Evolutionary conservation across 2,329 filamentous ascomycete genomes (phyloP).

Genomic region (Ophiocordyceps camponoti-leonardi): DNA sequence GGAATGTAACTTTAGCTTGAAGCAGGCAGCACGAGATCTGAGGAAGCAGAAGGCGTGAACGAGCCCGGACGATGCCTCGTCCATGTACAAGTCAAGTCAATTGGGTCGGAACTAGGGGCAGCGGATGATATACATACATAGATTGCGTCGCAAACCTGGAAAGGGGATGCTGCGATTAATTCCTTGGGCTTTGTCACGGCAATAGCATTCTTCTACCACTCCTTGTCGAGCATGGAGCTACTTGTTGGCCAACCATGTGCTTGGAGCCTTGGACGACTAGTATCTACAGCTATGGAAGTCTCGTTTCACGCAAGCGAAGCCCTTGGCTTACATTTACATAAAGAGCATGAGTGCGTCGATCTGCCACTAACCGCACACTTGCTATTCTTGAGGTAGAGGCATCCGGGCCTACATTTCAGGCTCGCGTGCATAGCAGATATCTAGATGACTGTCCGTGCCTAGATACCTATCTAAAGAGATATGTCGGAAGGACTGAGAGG

Average conservation of each 20-base stretch:
- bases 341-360: no score
- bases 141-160: slow-evolving; percentile 2
- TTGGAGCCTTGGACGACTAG: no score
- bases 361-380: no score
- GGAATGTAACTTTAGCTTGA: slow-evolving; percentile 78
- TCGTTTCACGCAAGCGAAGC: no score
- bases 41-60: slow-evolving; percentile 30
- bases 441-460: not conserved
- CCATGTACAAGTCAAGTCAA: slow-evolving; percentile 11
- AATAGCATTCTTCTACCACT: not conserved
- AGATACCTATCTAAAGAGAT: not conserved
- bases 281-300: not conserved
- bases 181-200: not conserved
- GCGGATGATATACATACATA: slow-evolving; percentile 7
- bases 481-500: slow-evolving; percentile 15
- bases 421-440: not conserved
- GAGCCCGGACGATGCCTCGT: slow-evolving; percentile 2
- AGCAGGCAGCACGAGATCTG: slow-evolving; percentile 40
- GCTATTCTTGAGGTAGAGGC: no score
- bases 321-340: no score
- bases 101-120: slow-evolving; percentile 1
- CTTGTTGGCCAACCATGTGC: not conserved
- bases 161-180: not conserved
- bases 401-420: no score
- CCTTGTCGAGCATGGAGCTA: not conserved